phyloP scores from a whole-genome alignment of 257 asterid genomes.

The Ilex aquifolium region DNA sequence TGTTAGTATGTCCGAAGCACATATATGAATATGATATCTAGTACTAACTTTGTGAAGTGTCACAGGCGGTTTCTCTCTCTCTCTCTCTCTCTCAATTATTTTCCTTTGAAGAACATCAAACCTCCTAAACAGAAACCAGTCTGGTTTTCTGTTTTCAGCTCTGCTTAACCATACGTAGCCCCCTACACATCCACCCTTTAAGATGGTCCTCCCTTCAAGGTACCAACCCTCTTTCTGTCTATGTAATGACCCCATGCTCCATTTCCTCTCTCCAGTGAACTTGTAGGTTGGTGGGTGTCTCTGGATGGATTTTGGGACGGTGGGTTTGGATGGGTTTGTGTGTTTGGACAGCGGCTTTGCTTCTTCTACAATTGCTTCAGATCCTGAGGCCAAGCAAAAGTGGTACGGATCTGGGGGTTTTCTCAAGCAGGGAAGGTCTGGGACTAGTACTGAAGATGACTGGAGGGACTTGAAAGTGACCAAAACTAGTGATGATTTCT shows the following conservation, averaged over 20 bases:
- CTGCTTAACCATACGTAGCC: constrained; percentile 30
- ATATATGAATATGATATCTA: too few species aligned
- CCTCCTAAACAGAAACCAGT: constrained; percentile 38
- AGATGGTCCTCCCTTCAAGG: constrained; percentile 45
- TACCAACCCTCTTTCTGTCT: constrained; percentile 26
- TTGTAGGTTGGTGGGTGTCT: constrained; percentile 8
- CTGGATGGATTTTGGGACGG: constrained; percentile 64
- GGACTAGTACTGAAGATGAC: constrained; percentile 37
- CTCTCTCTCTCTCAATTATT: constrained; percentile 40
- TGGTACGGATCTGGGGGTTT: constrained; percentile 51
- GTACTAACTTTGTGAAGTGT: too few species aligned
- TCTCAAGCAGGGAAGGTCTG: constrained; percentile 49
- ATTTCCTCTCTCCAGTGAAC: constrained; percentile 21
- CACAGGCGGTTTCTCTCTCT: too few species aligned
- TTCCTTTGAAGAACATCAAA: constrained; percentile 55
- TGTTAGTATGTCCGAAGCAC: too few species aligned
- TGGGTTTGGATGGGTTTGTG: constrained; percentile 48
- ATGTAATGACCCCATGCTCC: constrained; percentile 26
- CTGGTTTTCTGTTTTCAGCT: constrained; percentile 15
- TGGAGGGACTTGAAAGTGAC: constrained; percentile 46
- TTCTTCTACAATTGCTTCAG: constrained; percentile 2
- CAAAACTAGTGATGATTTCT: constrained; percentile 33
- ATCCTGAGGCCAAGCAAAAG: constrained; percentile 29
- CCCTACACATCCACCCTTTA: constrained; percentile 17
- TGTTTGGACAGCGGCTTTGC: constrained; percentile 27